phyloP scores from a whole-genome alignment of 768 basidiomycete genomes.

The Collybia sordida region DNA sequence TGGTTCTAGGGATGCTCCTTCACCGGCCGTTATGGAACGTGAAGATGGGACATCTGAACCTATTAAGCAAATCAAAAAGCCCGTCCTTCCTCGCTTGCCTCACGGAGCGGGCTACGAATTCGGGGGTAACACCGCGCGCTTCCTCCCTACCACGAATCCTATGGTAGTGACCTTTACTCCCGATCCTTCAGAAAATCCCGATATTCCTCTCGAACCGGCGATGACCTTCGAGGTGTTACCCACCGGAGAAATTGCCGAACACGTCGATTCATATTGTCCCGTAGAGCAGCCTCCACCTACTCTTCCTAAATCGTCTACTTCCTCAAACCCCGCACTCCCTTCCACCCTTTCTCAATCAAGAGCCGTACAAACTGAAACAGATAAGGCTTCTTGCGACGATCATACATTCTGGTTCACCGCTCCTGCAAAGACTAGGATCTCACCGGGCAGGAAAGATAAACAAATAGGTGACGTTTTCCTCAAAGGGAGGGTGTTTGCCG shows the following conservation, averaged over 20 bases:
- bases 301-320: no score
- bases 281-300: no score
- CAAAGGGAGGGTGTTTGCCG: no score
- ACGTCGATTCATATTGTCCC: not conserved
- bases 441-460: no score
- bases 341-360: no score
- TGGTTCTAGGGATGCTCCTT: not conserved
- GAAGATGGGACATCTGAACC: conserved; percentile 1
- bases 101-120: not conserved
- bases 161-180: conserved; percentile 1
- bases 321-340: no score
- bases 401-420: no score
- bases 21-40: not conserved
- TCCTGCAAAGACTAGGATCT: no score
- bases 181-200: not conserved
- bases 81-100: not conserved
- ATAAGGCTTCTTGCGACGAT: no score
- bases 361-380: no score
- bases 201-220: not conserved
- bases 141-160: not conserved
- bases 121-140: not conserved
- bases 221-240: conserved; percentile 3
- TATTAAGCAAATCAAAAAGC: not conserved
- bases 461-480: no score
- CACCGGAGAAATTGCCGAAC: not conserved